Conservation (phyloP, 176 grass and related monocot genomes). For the Aegilops bicornis region DNA sequence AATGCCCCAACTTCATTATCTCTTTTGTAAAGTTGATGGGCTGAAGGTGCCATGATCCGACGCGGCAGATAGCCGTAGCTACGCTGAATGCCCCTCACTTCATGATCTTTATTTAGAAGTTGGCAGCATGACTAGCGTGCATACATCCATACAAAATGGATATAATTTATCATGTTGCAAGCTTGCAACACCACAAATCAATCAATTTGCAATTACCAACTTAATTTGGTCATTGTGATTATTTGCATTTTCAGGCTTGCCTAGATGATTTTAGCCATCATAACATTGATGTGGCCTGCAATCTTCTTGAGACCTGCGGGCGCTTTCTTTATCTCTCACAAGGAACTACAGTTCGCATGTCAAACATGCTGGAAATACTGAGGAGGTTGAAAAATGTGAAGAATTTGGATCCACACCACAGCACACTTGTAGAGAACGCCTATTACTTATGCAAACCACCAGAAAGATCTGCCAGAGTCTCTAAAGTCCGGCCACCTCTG, state of each 20-base stretch:
- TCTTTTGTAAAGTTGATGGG: neutral
- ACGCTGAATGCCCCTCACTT: neutral
- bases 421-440: constrained; percentile 62
- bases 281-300: constrained; percentile 97
- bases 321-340: constrained; percentile 84
- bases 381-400: constrained; percentile 92
- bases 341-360: constrained; percentile 84
- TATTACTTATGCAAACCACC: constrained; percentile 24
- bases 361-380: constrained; percentile 91
- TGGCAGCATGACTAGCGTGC: neutral
- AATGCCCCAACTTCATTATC: neutral
- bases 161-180: neutral
- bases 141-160: neutral
- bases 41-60: neutral
- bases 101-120: neutral
- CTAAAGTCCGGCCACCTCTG: constrained; percentile 19
- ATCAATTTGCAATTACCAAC: neutral
- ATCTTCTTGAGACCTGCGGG: constrained; percentile 93
- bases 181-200: neutral
- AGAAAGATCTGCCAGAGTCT: constrained; percentile 15
- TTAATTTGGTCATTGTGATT: constrained; percentile 3
- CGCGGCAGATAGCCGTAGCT: neutral
- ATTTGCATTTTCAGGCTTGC: constrained; percentile 60
- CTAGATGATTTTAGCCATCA: constrained; percentile 96
- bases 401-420: constrained; percentile 92